Conservation (phyloP, 208 protist genomes). For the Trypanosoma scelopori region DNA sequence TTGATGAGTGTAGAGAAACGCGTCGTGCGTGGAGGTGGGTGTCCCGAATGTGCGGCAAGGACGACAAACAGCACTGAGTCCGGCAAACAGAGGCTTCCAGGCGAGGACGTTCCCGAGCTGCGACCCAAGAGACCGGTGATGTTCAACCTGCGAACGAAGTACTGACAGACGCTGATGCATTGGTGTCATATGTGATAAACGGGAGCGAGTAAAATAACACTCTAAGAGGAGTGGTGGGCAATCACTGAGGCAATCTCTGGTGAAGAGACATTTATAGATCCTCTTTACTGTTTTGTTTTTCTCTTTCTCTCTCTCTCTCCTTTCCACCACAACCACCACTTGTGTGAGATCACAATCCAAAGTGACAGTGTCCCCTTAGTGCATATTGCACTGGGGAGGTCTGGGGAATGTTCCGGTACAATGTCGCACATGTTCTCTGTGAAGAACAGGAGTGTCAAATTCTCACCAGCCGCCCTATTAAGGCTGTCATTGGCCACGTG, state of each 20-base stretch:
- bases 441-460: constrained; percentile 19
- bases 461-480: background rate
- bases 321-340: too few relatives aligned
- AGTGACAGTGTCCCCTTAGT: background rate
- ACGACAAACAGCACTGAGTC: background rate
- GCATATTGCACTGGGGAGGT: background rate
- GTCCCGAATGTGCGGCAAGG: constrained; percentile 47
- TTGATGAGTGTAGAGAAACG: constrained; percentile 89
- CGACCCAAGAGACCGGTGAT: constrained; percentile 74
- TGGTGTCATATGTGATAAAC: too few relatives aligned
- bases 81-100: constrained; percentile 34
- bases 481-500: constrained; percentile 37
- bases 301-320: constrained; percentile 9
- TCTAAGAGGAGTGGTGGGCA: background rate
- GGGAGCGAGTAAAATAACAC: too few relatives aligned
- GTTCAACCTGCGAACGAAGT: constrained; percentile 84
- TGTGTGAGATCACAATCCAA: constrained; percentile 15
- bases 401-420: constrained; percentile 22
- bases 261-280: constrained; percentile 15
- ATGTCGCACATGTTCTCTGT: constrained; percentile 7
- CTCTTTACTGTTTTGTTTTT: constrained; percentile 21
- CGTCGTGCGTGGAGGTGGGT: constrained; percentile 81
- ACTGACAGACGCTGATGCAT: constrained; percentile 33
- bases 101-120: constrained; percentile 58
- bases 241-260: background rate